Percentiles rank a stretch among this genome's conserved stretches.
Conservation (phyloP, 2,329 filamentous ascomycete genomes). For the Pseudopyrenochaeta lycopersici region DNA sequence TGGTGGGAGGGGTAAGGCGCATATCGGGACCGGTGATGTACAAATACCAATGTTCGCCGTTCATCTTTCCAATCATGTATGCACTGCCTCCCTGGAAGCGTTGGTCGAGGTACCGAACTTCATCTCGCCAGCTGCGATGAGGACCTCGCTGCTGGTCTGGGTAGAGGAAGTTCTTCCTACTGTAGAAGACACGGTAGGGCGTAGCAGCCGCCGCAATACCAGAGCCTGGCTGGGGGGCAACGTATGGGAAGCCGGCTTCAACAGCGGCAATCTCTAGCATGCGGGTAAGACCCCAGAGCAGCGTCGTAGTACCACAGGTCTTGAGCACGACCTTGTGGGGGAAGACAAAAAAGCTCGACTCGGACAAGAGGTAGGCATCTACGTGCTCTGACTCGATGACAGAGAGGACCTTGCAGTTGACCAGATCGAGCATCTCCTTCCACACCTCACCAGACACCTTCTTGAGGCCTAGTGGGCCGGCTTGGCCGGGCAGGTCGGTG, state of each 20-base stretch:
- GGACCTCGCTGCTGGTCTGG: slow-evolving; percentile 93
- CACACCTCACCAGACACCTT: slow-evolving; percentile 83
- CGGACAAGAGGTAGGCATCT: slow-evolving; percentile 95
- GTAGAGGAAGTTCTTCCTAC: slow-evolving; percentile 97
- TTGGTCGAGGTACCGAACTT: slow-evolving; percentile 90
- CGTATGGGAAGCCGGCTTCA: slow-evolving; percentile 87
- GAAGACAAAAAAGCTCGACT: slow-evolving; percentile 99
- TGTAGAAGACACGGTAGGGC: slow-evolving; percentile 97
- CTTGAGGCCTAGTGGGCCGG: slow-evolving; percentile 82
- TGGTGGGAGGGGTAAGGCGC: slow-evolving; percentile 81
- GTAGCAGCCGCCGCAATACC: slow-evolving; percentile 80
- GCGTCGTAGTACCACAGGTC: slow-evolving; percentile 95
- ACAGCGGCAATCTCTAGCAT: slow-evolving; percentile 91
- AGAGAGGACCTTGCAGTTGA: slow-evolving; percentile 98
- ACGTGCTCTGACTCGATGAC: slow-evolving; percentile 92
- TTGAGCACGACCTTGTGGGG: slow-evolving; percentile 99
- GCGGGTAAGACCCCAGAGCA: slow-evolving; percentile 87
- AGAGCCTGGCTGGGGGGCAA: slow-evolving; percentile 71
- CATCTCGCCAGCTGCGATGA: slow-evolving; percentile 96
- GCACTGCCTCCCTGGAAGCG: slow-evolving; percentile 93
- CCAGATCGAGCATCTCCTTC: slow-evolving; percentile 97
- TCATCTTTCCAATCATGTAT: slow-evolving; percentile 99
- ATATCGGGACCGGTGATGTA: slow-evolving; percentile 92
- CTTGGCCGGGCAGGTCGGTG: slow-evolving; percentile 73
- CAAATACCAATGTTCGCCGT: slow-evolving; percentile 98